A percentile compares a stretch with the other conserved stretches of the same genome.
These are phyloP conservation scores for Plasmodium cynomolgi DNA, from an alignment of 169 alveolate genomes.

Conservation along the genomic window DNA sequence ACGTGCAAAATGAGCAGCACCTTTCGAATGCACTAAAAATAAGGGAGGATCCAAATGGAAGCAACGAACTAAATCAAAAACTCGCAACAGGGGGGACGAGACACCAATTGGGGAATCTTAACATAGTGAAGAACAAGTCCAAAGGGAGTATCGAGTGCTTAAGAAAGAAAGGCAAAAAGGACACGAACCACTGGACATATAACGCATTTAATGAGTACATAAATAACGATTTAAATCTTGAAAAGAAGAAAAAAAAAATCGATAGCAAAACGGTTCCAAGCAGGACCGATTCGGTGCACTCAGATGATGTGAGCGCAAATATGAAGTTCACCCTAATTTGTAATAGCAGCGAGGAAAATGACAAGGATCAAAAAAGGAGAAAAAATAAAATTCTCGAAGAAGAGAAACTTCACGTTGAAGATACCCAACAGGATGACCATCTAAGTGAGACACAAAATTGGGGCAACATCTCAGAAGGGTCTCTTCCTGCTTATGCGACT, in stretches of 20 bases:
- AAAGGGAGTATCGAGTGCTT: slow-evolving; percentile 19
- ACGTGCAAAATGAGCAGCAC: background rate
- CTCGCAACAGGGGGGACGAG: background rate
- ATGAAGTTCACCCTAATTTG: background rate
- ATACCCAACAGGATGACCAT: background rate
- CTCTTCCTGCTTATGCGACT: background rate
- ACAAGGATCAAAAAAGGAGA: background rate
- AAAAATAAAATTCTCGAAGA: background rate
- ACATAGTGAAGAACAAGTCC: background rate
- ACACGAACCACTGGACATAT: background rate
- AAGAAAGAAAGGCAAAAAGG: slow-evolving; percentile 13
- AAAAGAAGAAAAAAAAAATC: background rate
- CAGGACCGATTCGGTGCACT: background rate
- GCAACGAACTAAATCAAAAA: background rate
- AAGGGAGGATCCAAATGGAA: background rate
- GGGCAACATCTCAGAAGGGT: slow-evolving; percentile 1
- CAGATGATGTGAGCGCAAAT: background rate
- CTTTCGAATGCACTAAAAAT: background rate
- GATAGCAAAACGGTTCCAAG: background rate
- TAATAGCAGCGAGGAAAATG: background rate
- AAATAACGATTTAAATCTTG: slow-evolving; percentile 15
- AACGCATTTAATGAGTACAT: slow-evolving; percentile 22
- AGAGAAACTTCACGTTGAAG: background rate
- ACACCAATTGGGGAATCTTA: background rate
- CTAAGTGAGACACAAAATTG: background rate